Evolutionary conservation across 345 rosid genomes (phyloP).

Genomic region (Eucalyptus fibrosa): DNA sequence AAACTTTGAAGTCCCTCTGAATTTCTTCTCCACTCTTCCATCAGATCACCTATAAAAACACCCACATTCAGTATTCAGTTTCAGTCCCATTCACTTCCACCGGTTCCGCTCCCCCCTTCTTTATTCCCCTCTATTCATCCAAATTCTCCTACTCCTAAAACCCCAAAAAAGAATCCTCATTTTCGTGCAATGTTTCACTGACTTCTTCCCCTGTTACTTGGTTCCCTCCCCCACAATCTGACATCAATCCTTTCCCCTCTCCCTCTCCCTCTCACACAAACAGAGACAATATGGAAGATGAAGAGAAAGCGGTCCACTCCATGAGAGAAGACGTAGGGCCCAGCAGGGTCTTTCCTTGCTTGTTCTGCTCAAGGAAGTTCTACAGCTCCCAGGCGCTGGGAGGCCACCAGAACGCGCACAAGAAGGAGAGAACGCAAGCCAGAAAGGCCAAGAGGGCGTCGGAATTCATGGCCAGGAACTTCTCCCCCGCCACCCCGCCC

Average conservation of each 20-base stretch:
- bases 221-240: not conserved
- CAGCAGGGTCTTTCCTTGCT: conserved; percentile 50
- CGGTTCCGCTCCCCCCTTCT: not conserved
- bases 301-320: not conserved
- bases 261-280: not conserved
- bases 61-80: conserved; percentile 6
- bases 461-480: conserved; percentile 4
- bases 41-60: not conserved
- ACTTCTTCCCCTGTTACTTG: not conserved
- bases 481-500: conserved; percentile 15
- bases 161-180: not conserved
- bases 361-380: conserved; percentile 76
- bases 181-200: not conserved
- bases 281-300: conserved; percentile 17
- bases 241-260: not conserved
- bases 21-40: not conserved
- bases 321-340: not conserved
- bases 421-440: conserved; percentile 71
- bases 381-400: conserved; percentile 91
- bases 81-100: not conserved
- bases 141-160: not conserved
- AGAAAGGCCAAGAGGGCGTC: conserved; percentile 56
- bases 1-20: not conserved
- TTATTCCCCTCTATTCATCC: not conserved
- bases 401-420: conserved; percentile 96